These are phyloP conservation scores for Clitopilus hobsonii DNA, from an alignment of 768 basidiomycete genomes.

Conservation along the genomic window DNA sequence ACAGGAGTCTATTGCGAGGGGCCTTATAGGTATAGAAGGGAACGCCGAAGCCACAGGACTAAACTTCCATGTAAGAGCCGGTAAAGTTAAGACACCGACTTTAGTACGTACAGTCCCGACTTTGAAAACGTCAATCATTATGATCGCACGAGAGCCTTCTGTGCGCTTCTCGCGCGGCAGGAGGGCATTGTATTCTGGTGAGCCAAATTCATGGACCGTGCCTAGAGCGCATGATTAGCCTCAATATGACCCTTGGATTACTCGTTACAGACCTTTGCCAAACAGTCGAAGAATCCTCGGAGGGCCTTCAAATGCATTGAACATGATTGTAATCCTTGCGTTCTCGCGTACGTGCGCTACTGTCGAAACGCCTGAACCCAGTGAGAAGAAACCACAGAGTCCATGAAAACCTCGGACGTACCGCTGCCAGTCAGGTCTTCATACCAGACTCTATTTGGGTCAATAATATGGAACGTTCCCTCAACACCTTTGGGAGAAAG, in stretches of 20 bases:
- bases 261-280: slow-evolving; percentile 34
- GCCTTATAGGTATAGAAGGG: slow-evolving; percentile 32
- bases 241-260: background rate
- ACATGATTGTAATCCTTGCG: slow-evolving; percentile 46
- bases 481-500: slow-evolving; percentile 61
- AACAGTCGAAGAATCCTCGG: slow-evolving; percentile 47
- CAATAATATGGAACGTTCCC: slow-evolving; percentile 56
- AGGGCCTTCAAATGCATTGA: slow-evolving; percentile 47
- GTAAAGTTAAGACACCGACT: background rate
- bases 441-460: slow-evolving; percentile 60
- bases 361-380: slow-evolving; percentile 42
- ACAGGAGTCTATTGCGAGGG: slow-evolving; percentile 29
- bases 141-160: slow-evolving; percentile 38
- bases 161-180: slow-evolving; percentile 27
- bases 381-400: no score
- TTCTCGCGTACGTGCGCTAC: slow-evolving; percentile 51
- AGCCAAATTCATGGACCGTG: slow-evolving; percentile 38
- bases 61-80: background rate
- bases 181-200: slow-evolving; percentile 32
- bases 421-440: slow-evolving; percentile 72
- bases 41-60: slow-evolving; percentile 45
- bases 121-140: slow-evolving; percentile 40
- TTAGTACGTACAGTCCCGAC: slow-evolving; percentile 32
- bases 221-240: slow-evolving; percentile 19
- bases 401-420: no score